Conservation (phyloP, 768 basidiomycete genomes). For the Pleurotus ostreatus region DNA sequence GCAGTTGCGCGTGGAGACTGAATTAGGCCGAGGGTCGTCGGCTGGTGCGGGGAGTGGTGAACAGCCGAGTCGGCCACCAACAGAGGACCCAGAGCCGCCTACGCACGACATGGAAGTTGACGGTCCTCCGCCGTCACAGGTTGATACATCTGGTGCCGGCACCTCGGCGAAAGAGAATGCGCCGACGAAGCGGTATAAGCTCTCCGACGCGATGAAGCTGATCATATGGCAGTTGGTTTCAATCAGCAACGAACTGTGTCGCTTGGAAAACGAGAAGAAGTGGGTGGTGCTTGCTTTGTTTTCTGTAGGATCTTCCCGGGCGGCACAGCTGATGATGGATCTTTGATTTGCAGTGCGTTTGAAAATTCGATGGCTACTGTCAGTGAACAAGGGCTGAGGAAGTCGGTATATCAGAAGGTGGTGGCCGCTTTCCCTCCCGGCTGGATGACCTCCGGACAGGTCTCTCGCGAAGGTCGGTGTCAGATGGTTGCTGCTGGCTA, state of each 20-base stretch:
- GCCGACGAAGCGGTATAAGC: conserved; percentile 70
- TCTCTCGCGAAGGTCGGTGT: conserved; percentile 76
- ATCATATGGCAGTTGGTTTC: conserved; percentile 79
- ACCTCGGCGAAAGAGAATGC: conserved; percentile 29
- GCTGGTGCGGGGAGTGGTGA: conserved; percentile 11
- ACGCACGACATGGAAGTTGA: conserved; percentile 33
- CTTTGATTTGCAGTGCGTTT: conserved; percentile 31
- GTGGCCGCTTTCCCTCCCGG: conserved; percentile 78
- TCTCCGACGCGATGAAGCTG: conserved; percentile 79
- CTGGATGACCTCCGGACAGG: conserved; percentile 84
- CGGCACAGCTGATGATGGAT: conserved; percentile 4
- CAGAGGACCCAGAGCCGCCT: conserved; percentile 28
- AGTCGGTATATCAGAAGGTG: conserved; percentile 82
- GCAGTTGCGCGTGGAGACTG: conserved; percentile 36
- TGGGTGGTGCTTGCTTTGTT: conserved; percentile 21
- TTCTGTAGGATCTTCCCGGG: background rate
- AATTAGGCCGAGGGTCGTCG: conserved; percentile 23
- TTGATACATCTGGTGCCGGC: conserved; percentile 12
- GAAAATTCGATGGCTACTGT: conserved; percentile 70
- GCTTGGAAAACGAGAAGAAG: conserved; percentile 66
- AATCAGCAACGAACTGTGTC: conserved; percentile 79
- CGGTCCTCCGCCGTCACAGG: conserved; percentile 4
- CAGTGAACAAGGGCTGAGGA: conserved; percentile 78
- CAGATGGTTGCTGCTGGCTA: background rate
- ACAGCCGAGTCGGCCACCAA: conserved; percentile 36